These are phyloP conservation scores for Hymenoscyphus infarciens DNA, from an alignment of 2,329 filamentous ascomycete genomes.

Conservation along the genomic window DNA sequence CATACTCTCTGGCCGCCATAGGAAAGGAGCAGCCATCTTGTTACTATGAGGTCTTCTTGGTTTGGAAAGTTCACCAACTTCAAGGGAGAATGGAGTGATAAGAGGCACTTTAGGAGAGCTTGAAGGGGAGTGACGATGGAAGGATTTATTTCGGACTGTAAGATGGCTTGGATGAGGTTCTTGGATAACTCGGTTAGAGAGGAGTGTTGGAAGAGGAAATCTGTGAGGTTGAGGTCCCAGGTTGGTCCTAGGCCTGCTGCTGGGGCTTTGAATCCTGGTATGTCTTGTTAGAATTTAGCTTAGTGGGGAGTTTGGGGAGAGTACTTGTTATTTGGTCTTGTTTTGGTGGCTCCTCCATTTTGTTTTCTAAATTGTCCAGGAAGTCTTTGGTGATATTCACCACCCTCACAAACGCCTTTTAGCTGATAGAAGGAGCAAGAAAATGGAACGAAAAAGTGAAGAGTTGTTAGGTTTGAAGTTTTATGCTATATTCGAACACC, in stretches of 20 bases:
- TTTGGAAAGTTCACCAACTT: background rate
- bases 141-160: background rate
- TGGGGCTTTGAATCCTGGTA: background rate
- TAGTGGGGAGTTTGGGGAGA: no score
- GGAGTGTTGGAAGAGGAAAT: background rate
- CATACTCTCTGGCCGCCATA: background rate
- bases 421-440: no score
- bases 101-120: background rate
- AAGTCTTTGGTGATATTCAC: no score
- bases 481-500: no score
- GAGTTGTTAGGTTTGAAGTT: no score
- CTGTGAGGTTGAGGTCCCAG: background rate
- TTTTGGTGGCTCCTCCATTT: no score
- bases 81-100: background rate
- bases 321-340: no score
- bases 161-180: background rate
- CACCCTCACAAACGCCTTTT: no score
- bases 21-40: background rate
- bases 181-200: background rate
- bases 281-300: no score
- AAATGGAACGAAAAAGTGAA: no score
- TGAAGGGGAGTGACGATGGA: background rate
- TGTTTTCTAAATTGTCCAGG: no score
- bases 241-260: background rate
- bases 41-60: background rate